Conservation (phyloP, 164 flowering plant species). For the Pachysandra terminalis region DNA sequence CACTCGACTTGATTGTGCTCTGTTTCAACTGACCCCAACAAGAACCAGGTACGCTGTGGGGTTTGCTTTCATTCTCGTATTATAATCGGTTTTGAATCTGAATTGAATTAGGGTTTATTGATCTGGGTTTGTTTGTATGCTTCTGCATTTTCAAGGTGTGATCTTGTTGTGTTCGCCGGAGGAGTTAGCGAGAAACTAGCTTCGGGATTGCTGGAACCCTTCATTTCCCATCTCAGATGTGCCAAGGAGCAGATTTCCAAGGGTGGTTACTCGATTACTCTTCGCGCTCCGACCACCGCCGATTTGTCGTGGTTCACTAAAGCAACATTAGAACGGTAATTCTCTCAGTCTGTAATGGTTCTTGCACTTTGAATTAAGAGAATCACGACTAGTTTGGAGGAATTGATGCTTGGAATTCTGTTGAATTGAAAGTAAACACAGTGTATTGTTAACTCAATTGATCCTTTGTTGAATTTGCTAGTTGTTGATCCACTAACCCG, state of each 20-base stretch:
- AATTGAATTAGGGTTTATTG: background rate
- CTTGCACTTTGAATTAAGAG: background rate
- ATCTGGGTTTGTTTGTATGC: background rate
- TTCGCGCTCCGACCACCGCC: conserved; percentile 33
- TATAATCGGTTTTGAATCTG: background rate
- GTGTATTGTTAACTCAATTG: too few species aligned
- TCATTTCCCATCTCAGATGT: conserved; percentile 50
- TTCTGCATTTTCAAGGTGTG: conserved; percentile 56
- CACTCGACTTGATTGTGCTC: conserved; percentile 49
- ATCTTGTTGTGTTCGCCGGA: conserved; percentile 65
- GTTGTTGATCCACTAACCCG: background rate
- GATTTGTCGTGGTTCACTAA: conserved; percentile 75
- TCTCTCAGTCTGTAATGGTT: background rate
- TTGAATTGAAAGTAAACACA: too few species aligned
- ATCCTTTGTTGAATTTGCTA: background rate
- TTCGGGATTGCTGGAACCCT: conserved; percentile 74
- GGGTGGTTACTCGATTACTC: conserved; percentile 86
- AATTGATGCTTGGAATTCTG: background rate
- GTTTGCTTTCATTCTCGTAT: background rate
- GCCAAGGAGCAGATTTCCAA: conserved; percentile 79
- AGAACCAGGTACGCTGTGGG: conserved; percentile 69
- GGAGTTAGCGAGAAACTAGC: conserved; percentile 66
- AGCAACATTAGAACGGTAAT: conserved; percentile 66
- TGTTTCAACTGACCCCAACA: conserved; percentile 89
- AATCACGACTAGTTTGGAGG: background rate